Evolutionary conservation across 176 grass and related monocot species (phyloP).

Genomic region (Aegilops umbellulata): DNA sequence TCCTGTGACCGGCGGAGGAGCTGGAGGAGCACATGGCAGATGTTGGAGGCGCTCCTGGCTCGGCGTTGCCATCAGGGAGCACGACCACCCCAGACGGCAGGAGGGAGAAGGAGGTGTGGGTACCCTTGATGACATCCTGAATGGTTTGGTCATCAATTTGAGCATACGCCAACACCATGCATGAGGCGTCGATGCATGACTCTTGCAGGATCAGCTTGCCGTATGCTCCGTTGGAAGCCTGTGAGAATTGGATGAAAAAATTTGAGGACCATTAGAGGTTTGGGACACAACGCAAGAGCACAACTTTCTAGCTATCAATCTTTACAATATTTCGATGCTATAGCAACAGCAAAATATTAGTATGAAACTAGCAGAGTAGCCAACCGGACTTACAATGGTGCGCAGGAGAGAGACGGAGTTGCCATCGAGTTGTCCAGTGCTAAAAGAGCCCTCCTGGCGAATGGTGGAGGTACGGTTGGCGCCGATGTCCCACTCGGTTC

Average conservation of each 20-base stretch:
- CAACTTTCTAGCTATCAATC: neutral
- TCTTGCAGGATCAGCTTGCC: neutral
- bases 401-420: conserved; percentile 56
- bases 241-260: neutral
- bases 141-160: neutral
- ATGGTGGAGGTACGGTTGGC: neutral
- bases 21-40: neutral
- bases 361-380: neutral
- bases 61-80: conserved; percentile 20
- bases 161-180: neutral
- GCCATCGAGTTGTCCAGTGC: conserved; percentile 34
- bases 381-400: conserved; percentile 36
- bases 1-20: too few species aligned
- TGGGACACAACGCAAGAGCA: neutral
- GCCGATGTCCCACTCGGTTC: conserved; percentile 40
- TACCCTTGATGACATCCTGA: neutral
- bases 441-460: conserved; percentile 31
- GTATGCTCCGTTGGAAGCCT: neutral
- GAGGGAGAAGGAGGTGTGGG: neutral
- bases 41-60: neutral
- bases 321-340: neutral
- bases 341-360: neutral
- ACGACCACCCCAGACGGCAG: neutral
- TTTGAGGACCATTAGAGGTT: neutral
- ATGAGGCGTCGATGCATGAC: neutral